Conservation (phyloP, 2,329 filamentous ascomycete species). For the Fusarium buxicola region DNA sequence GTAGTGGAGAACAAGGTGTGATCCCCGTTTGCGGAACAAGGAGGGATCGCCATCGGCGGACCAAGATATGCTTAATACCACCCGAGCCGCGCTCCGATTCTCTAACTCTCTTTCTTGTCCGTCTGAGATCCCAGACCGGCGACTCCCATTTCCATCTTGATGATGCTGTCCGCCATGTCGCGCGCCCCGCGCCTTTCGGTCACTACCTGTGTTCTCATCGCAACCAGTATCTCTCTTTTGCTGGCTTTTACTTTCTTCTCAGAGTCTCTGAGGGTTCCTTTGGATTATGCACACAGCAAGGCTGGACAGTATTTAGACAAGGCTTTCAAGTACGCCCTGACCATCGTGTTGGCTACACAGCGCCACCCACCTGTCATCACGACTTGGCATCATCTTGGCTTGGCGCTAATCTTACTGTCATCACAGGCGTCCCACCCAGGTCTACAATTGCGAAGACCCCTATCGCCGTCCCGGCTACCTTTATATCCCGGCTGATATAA, state of each 20-base stretch:
- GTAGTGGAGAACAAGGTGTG: slow-evolving; percentile 23
- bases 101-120: slow-evolving; percentile 5
- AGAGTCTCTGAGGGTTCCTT: slow-evolving; percentile 26
- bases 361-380: neutral
- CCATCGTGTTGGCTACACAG: neutral
- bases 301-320: slow-evolving; percentile 23
- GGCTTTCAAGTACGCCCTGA: slow-evolving; percentile 19
- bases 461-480: slow-evolving; percentile 64
- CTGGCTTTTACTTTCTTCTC: slow-evolving; percentile 31
- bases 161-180: slow-evolving; percentile 28
- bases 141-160: slow-evolving; percentile 19
- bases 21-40: neutral
- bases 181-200: slow-evolving; percentile 20
- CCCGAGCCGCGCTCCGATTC: too few species aligned
- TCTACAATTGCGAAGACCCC: slow-evolving; percentile 32
- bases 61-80: too few species aligned
- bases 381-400: slow-evolving; percentile 26
- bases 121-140: neutral
- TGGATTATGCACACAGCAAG: slow-evolving; percentile 28
- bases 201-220: slow-evolving; percentile 20
- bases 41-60: slow-evolving; percentile 5
- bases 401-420: slow-evolving; percentile 23
- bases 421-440: slow-evolving; percentile 3
- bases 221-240: slow-evolving; percentile 32
- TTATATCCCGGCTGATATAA: slow-evolving; percentile 60